Conservation (phyloP, 2,329 filamentous ascomycete species). For the Penicillium griseofulvum region DNA sequence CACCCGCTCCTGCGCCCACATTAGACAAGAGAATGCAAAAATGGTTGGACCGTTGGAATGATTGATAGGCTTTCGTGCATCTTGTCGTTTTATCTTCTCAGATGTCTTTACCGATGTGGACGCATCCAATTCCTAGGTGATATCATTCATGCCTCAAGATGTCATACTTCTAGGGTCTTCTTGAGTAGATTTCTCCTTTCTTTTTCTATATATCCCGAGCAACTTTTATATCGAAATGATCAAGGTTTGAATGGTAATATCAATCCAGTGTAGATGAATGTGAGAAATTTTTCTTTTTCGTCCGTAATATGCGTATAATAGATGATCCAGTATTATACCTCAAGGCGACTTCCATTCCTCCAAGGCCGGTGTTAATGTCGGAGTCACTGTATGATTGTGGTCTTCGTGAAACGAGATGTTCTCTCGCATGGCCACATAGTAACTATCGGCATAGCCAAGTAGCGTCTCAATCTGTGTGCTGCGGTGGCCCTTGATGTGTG, state of each 20-base stretch:
- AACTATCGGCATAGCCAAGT: slow-evolving; percentile 88
- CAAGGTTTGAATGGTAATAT: neutral
- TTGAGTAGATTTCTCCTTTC: neutral
- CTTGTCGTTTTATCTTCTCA: neutral
- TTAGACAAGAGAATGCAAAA: slow-evolving; percentile 53
- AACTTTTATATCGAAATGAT: neutral
- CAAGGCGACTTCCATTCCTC: slow-evolving; percentile 22
- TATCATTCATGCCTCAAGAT: neutral
- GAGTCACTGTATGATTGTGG: slow-evolving; percentile 14
- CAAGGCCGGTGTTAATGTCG: slow-evolving; percentile 25
- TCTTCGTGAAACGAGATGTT: slow-evolving; percentile 67
- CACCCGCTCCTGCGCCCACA: slow-evolving; percentile 52
- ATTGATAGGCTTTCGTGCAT: slow-evolving; percentile 37
- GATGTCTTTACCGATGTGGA: neutral
- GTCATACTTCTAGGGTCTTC: neutral
- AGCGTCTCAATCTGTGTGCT: slow-evolving; percentile 77
- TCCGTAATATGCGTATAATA: slow-evolving; percentile 1
- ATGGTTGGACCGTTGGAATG: slow-evolving; percentile 59
- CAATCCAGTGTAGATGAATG: neutral
- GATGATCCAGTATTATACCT: neutral
- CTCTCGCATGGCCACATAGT: slow-evolving; percentile 86
- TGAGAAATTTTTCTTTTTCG: slow-evolving; percentile 2
- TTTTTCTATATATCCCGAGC: neutral
- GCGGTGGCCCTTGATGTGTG: slow-evolving; percentile 76
- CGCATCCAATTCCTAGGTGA: neutral